A percentile compares a stretch with the other conserved stretches of the same genome.
Conservation (phyloP, 1,284 basidiomycete species). For the Ustilago xerochloae region DNA sequence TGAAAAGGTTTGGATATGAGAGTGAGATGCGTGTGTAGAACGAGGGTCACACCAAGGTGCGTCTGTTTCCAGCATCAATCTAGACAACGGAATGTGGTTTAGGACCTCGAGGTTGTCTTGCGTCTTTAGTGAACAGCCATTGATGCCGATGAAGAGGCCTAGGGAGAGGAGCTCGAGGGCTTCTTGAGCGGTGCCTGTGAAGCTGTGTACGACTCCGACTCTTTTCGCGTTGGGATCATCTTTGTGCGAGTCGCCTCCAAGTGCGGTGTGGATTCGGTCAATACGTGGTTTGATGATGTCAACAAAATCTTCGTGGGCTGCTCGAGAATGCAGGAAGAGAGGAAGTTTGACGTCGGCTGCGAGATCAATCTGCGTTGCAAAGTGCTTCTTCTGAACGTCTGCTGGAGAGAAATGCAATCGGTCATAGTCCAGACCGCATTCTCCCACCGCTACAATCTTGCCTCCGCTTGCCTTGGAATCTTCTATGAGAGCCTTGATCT, state of each 20-base stretch:
- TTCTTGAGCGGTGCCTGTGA: conserved; percentile 80
- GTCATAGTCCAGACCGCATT: conserved; percentile 90
- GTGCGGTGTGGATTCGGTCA: conserved; percentile 1
- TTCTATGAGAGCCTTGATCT: conserved; percentile 66
- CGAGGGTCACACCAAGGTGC: conserved; percentile 81
- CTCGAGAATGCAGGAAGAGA: conserved; percentile 85
- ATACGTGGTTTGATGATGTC: conserved; percentile 71
- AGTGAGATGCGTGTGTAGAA: conserved; percentile 78
- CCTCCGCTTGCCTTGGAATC: neutral
- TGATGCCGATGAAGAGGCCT: conserved; percentile 74
- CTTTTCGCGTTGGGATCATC: conserved; percentile 18
- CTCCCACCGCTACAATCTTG: conserved; percentile 77
- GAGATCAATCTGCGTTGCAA: conserved; percentile 78
- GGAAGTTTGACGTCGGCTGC: conserved; percentile 81
- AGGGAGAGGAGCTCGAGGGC: conserved; percentile 75
- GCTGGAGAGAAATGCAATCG: conserved; percentile 78
- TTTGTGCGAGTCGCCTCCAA: neutral
- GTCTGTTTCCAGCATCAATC: conserved; percentile 80
- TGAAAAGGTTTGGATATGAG: conserved; percentile 73
- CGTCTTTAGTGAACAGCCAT: conserved; percentile 87
- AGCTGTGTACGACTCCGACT: conserved; percentile 80
- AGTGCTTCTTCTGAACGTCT: conserved; percentile 77
- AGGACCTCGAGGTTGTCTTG: conserved; percentile 77
- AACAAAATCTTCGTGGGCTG: conserved; percentile 76
- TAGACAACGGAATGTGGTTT: conserved; percentile 75